Base-by-base conservation (phyloP, 1,284 basidiomycete genomes). In the Fistulina hepatica region DNA sequence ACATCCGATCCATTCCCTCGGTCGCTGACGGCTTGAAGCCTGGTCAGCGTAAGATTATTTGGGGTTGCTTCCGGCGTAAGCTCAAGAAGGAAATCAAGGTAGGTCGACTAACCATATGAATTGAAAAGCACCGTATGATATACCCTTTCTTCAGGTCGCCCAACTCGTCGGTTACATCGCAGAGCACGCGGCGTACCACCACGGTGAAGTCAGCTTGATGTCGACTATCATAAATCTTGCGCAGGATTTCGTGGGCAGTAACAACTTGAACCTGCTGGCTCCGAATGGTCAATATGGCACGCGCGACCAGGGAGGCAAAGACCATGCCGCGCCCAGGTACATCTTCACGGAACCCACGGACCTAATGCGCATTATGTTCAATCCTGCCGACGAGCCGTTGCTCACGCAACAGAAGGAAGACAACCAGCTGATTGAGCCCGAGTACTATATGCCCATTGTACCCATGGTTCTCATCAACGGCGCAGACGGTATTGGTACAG, bases 281-380 rank as follows among this genome's bases (percentile, higher is more conserved):
- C 95, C 95, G 13, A 85, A 82, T 45, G 95, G 95, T 59, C 94
- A 97, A 65, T 99, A 90, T 61, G 95, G 95, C 67, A 97, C 93
- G 30, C 86, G 92, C 51, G 78, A 73, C 40, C 64, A 75, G 56
- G 92, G 92, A 40, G 92, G 92, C 34, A 95, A 94, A 61, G 91
- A 99, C 56, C 89, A 93, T 48, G 95, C 95, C 39, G 85, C 91
- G 36, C 81, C 93, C 46, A 82, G 95, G 80, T 98, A 99, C 60
- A 97, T 98, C 57, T 90, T 81, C 69, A 98, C 95, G 1, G 73
- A 81, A 46, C 67, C 90, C 25, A 76, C 82, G 15, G 64, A 75
- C 3, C 78, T 97, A 48, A 81, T 92, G 21, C 74, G 91, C 39
- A 60, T 71, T 2, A 54, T 97, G 34, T 95, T 89, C 67, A 79